Evolutionary conservation across 1,139 yeast species (phyloP), one percentile per base, ranked within the genome.

Genomic region (Hemisphaericaspora lyxosophila): DNA sequence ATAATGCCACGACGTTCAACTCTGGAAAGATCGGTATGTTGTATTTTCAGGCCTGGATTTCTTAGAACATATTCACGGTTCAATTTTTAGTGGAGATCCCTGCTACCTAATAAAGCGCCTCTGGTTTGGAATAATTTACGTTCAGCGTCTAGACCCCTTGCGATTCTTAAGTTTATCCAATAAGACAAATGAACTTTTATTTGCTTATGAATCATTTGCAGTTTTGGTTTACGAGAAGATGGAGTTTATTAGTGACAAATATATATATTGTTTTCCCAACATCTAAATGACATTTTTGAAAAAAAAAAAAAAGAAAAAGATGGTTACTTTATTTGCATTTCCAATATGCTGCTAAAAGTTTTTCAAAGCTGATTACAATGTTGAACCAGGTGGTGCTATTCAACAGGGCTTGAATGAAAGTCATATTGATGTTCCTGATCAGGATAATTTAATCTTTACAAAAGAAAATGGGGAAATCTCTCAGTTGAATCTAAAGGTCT

Each of bases 271-370:
- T 18, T 15, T 9, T 17, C 2, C 11, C 7, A 17, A 17, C 12
- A 6, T 28, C 22, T 17, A 28, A 3, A 28, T 15, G 4, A 6
- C 18, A 3, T 28, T 28, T n/a, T n/a, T n/a, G n/a, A n/a, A n/a
- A n/a, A n/a, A n/a, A n/a, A n/a, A n/a, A n/a, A n/a, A n/a, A n/a
- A n/a, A n/a, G 31, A 17, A n/a, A 28, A 28, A 19, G 31, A 28
- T 28, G 31, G 31, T 5, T 28, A 28, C 7, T 28, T 28, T 11
- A 17, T 28, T 28, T 17, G 23, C 12, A n/a, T 28, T n/a, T 17
- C 15, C 7, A 23, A 28, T 4, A 28, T 7, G 9, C 13, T 17
- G 31, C 11, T 28, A 23, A 18, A 17, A 15, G n/a, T 28, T 18
- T 28, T 14, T 16, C n/a, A 17, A 28, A 18, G 12, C 18, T 17